A percentile compares a stretch with the other conserved stretches of the same genome.
Conservation (phyloP, 2,329 filamentous ascomycete species). For the Curvularia verruculosa region DNA sequence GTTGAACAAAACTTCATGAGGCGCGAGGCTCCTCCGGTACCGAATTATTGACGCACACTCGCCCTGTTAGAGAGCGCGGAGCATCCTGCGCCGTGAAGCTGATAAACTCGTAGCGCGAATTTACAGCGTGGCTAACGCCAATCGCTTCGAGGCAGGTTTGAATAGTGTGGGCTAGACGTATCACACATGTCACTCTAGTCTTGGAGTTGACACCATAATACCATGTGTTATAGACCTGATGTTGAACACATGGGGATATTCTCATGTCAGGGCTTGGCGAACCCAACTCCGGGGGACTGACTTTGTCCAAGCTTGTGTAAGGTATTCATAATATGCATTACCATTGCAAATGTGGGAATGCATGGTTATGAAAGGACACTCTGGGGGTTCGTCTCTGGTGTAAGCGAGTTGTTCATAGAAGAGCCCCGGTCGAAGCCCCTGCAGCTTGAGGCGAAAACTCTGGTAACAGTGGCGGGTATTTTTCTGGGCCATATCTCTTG, state of each 20-base stretch:
- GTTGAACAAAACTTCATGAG: slow-evolving; percentile 9
- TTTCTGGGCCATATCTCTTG: slow-evolving; percentile 14
- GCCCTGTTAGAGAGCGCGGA: slow-evolving; percentile 30
- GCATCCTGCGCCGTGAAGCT: slow-evolving; percentile 25
- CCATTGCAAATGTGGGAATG: slow-evolving; percentile 31
- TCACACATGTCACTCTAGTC: slow-evolving; percentile 19
- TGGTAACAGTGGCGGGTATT: slow-evolving; percentile 30
- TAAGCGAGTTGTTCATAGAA: slow-evolving; percentile 38
- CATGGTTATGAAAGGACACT: slow-evolving; percentile 35
- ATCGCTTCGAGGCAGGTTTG: slow-evolving; percentile 28
- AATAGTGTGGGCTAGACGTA: slow-evolving; percentile 26
- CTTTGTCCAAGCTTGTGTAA: slow-evolving; percentile 28
- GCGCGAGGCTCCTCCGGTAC: slow-evolving; percentile 23
- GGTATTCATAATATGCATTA: slow-evolving; percentile 38
- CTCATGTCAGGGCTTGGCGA: slow-evolving; percentile 27
- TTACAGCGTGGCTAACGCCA: slow-evolving; percentile 27
- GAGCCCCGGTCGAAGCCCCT: slow-evolving; percentile 19
- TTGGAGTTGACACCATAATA: slow-evolving; percentile 35
- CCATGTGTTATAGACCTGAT: slow-evolving; percentile 34
- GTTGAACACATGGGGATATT: slow-evolving; percentile 27
- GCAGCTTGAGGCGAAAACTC: slow-evolving; percentile 12
- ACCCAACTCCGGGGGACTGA: slow-evolving; percentile 29
- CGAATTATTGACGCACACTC: slow-evolving; percentile 17
- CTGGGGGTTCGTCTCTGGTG: slow-evolving; percentile 23
- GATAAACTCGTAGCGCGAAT: slow-evolving; percentile 26